Conservation (phyloP, 177 flowering plant species). For the Tripterygium wilfordii region DNA sequence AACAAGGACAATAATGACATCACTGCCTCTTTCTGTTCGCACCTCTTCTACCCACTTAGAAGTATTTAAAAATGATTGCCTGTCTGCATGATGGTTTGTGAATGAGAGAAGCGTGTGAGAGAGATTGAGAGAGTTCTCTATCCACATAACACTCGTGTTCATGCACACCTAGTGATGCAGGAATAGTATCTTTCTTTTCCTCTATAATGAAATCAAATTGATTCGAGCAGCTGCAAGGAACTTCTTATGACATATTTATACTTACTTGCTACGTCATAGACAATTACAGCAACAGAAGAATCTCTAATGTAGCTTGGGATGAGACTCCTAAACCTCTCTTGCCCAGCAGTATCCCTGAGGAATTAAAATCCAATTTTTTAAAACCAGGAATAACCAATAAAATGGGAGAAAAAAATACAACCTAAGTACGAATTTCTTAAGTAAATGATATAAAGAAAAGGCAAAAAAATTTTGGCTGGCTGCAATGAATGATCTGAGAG, state of each 20-base stretch:
- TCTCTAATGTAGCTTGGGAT: conserved; percentile 49
- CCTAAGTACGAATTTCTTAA: no score
- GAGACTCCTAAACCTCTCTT: conserved; percentile 40
- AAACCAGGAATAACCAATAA: no score
- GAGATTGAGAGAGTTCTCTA: no score
- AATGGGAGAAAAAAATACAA: background rate
- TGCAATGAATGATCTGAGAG: no score
- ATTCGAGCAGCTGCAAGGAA: background rate
- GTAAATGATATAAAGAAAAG: no score
- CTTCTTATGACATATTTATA: no score
- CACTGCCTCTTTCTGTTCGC: conserved; percentile 48
- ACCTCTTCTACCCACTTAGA: conserved; percentile 54
- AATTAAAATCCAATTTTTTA: no score
- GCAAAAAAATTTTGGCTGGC: no score
- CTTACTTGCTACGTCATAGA: conserved; percentile 50
- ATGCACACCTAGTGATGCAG: no score
- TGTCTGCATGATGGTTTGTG: conserved; percentile 20
- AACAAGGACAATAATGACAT: conserved; percentile 58
- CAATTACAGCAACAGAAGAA: conserved; percentile 47
- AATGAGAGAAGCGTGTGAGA: background rate
- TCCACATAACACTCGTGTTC: no score
- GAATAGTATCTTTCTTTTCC: no score
- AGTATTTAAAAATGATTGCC: conserved; percentile 46
- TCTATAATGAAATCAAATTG: no score
- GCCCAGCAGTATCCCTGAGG: conserved; percentile 49